These are phyloP conservation scores for Fomitopsis pulvina DNA, from an alignment of 768 basidiomycete species.

Conservation along the genomic window DNA sequence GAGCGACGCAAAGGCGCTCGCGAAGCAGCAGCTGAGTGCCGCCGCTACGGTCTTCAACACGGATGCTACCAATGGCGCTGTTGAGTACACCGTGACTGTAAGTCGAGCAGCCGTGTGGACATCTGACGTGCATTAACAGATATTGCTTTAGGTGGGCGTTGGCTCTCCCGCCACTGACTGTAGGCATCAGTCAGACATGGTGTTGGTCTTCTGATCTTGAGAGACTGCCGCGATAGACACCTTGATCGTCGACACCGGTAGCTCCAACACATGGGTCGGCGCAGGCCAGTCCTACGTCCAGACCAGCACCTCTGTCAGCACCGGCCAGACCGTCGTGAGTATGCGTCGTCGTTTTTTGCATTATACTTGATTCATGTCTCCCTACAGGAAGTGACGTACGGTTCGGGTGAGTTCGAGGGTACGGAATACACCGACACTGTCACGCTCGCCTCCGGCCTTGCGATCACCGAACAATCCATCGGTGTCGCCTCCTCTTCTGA, in stretches of 20 bases:
- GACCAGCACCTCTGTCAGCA: constrained; percentile 34
- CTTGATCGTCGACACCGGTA: constrained; percentile 51
- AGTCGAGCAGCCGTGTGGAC: neutral
- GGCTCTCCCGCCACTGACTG: constrained; percentile 41
- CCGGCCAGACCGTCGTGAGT: constrained; percentile 24
- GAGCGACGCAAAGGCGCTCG: neutral
- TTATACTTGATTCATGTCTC: neutral
- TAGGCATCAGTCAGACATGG: constrained; percentile 12
- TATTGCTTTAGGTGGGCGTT: constrained; percentile 32
- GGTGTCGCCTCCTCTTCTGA: constrained; percentile 26
- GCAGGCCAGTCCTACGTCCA: constrained; percentile 37
- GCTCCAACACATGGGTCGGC: constrained; percentile 52
- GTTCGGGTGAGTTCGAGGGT: constrained; percentile 43
- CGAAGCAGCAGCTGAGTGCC: neutral
- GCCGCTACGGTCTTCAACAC: constrained; percentile 7
- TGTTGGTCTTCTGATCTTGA: too few relatives aligned
- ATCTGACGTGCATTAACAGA: neutral
- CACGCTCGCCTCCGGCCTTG: constrained; percentile 27
- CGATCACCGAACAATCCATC: constrained; percentile 26
- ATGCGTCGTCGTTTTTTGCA: constrained; percentile 21
- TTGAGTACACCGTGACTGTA: constrained; percentile 22
- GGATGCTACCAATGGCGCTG: constrained; percentile 14
- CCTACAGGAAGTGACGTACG: constrained; percentile 41
- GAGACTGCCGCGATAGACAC: constrained; percentile 20
- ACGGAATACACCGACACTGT: constrained; percentile 32